phyloP scores from a whole-genome alignment of 169 alveolate genomes.

The Plasmodium chabaudi region DNA sequence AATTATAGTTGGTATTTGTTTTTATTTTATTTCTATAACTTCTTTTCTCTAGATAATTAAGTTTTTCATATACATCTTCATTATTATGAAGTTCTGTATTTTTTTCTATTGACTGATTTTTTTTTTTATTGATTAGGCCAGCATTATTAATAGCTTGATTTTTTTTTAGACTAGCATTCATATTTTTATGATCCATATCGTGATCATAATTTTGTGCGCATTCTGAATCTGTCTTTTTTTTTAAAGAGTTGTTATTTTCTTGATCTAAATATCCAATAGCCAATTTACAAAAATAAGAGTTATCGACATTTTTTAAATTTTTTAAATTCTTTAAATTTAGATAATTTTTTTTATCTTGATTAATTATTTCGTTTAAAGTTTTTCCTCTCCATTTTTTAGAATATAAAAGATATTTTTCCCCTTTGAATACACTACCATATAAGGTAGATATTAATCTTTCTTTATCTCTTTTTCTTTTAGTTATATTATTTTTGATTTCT shows the following conservation, averaged over 20 bases:
- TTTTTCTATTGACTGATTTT: slow-evolving; percentile 1
- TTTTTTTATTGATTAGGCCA: background rate
- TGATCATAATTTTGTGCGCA: background rate
- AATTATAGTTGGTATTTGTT: background rate
- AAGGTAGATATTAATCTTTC: slow-evolving; percentile 55
- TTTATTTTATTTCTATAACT: slow-evolving; percentile 40
- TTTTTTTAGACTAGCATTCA: background rate
- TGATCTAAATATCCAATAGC: slow-evolving; percentile 50
- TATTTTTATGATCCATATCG: background rate
- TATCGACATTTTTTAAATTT: slow-evolving; percentile 49
- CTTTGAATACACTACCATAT: slow-evolving; percentile 67
- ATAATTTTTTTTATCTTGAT: slow-evolving; percentile 47
- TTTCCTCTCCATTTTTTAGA: slow-evolving; percentile 73
- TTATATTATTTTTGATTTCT: slow-evolving; percentile 32
- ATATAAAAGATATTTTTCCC: slow-evolving; percentile 39
- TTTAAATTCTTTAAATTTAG: slow-evolving; percentile 35
- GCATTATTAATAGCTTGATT: background rate
- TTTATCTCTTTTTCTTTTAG: slow-evolving; percentile 43
- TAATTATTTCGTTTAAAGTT: slow-evolving; percentile 64
- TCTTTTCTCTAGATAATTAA: slow-evolving; percentile 65
- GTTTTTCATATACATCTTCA: slow-evolving; percentile 35
- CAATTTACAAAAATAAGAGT: slow-evolving; percentile 37
- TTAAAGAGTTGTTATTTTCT: slow-evolving; percentile 4
- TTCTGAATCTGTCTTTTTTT: slow-evolving; percentile 1
- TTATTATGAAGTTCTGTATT: slow-evolving; percentile 8